phyloP scores from a whole-genome alignment of 805 yeast species.

The Isabelozyma heimii region DNA sequence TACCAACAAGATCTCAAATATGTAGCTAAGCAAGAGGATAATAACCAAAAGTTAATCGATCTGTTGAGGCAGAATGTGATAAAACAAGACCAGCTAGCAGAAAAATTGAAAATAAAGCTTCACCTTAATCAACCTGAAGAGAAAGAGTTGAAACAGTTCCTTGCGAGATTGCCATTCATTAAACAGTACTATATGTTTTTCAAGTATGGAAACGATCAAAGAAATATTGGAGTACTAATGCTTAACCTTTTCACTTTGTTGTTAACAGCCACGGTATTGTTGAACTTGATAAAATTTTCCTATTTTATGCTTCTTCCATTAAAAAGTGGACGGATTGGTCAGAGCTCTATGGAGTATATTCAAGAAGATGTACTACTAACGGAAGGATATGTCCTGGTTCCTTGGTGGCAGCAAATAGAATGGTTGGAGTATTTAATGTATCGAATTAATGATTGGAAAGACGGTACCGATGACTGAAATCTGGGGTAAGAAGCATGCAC shows the following conservation, averaged over 20 bases:
- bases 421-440: conserved; percentile 29
- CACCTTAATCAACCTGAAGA: conserved; percentile 2
- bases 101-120: conserved; percentile 12
- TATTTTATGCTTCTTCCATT: conserved; percentile 10
- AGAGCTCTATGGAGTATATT: conserved; percentile 4
- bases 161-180: conserved; percentile 25
- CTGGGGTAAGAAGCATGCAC: neutral
- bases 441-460: conserved; percentile 12
- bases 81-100: conserved; percentile 20
- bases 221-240: conserved; percentile 13
- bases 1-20: conserved; percentile 12
- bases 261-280: conserved; percentile 15
- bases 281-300: conserved; percentile 13
- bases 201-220: conserved; percentile 22
- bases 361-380: conserved; percentile 2
- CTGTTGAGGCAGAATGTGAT: conserved; percentile 12
- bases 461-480: neutral
- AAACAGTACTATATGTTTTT: conserved; percentile 24
- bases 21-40: conserved; percentile 7
- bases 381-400: conserved; percentile 9
- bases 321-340: conserved; percentile 1
- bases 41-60: conserved; percentile 4
- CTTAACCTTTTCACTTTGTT: conserved; percentile 20
- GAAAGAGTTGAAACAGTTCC: conserved; percentile 11
- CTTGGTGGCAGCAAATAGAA: conserved; percentile 31